Evolutionary conservation across 2,329 filamentous ascomycete genomes (phyloP), one percentile per base, ranked within the genome.

Genomic region (Arthrobotrys pseudoclavata): DNA sequence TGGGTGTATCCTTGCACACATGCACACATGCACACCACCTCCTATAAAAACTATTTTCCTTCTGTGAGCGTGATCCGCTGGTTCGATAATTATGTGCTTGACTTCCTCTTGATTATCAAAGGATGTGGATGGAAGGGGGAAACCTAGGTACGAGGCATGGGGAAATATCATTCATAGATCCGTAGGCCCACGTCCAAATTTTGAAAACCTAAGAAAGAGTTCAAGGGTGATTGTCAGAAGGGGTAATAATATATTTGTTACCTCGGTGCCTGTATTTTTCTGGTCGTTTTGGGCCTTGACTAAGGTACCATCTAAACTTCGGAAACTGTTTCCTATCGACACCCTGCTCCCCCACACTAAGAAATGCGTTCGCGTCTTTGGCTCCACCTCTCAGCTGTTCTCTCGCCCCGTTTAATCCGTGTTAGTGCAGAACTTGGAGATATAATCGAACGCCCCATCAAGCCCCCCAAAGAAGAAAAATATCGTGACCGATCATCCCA

Each of bases 121-220:
- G 34, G 12, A 37, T 4, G 7, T 4, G 40, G n/a, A 10, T 4
- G n/a, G n/a, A 45, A 45, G 9, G 40, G 40, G 13, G 40, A 9
- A 42, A 31, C 29, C 29, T 31, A 18, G 45, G 24, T 48, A 48
- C 13, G 18, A 45, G 10, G 10, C 34, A 37, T 37, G 34, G 34
- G 34, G 10, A 37, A 37, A 12, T 37, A 9, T 7, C 34, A 37
- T 37, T 37, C 37, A 40, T 3, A 75, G 70, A 75, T 75, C 70
- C 63, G 70, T 34, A 69, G 53, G 52, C 63, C 70, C 70, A 63
- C 69, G 70, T 75, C 63, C 18, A 53, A 69, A 75, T 75, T 55
- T 75, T 64, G 52, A 57, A 13, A 29, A 31, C 13, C 18, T 2
- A 31, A 55, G n/a, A 31, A 4, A 15, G 13, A 5, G 37, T 40